Base-by-base conservation (phyloP, 306 rosid species). In the Castanospermum australe region DNA sequence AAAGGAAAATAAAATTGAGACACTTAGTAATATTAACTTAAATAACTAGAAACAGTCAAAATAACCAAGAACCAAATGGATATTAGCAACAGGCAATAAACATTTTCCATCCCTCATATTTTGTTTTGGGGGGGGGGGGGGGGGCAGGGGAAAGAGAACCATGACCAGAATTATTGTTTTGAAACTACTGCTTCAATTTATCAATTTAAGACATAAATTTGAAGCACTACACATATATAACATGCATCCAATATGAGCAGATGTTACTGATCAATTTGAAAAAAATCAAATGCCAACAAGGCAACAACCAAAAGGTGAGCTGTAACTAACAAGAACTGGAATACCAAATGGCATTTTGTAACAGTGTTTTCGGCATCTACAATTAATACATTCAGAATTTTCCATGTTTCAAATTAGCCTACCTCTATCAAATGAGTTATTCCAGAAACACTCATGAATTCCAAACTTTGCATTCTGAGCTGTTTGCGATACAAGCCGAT, bases 371-470 rank as follows among this genome's bases (percentile, higher is more conserved):
- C 52, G 48, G 87, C 68, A 67, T 35, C 66, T 45, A 24, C 32
- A 71, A 78, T 17, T 30, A 55, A 33, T 54, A 45, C 57, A 72
- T 65, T 21, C 15, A 69, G 30, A 21, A 62, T 44, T 55, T 60
- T 54, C 52, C 61, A 36, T 51, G 68, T 50, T 80, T 39, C 62
- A 81, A 81, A 76, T 36, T 66, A 66, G 68, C 38, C 54, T 86
- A 95, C 98, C 97, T 95, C 99, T 64, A 95, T 87, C 87, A 93
- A 86, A 91, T 93, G 98, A 20, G 93, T 93, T 60, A 79, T 81
- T 79, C 99, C 99, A 77, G 97, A 93, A 75, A 95, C 92, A 76
- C 85, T 82, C 32, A 72, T 45, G 75, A 93, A 95, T 84, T 92
- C 94, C 92, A 95, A 87, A 62, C 64, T 91, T 80, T 69, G 73